Percentiles rank a stretch among this genome's conserved stretches.
Conservation (phyloP, 768 basidiomycete species). For the Rhizopogon rudus region DNA sequence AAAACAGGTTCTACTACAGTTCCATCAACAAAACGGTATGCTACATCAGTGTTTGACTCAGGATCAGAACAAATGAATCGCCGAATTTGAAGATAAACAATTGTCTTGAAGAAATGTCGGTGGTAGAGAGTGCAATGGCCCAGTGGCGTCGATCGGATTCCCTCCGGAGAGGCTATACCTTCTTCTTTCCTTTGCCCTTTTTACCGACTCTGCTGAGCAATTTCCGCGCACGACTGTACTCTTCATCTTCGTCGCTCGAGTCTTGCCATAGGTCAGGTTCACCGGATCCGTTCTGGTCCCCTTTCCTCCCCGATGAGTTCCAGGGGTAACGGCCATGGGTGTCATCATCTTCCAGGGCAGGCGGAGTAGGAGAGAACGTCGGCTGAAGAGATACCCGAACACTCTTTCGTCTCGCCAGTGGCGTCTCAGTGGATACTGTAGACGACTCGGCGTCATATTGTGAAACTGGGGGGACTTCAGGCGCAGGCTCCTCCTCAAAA, state of each 20-base stretch:
- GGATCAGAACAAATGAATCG: not conserved
- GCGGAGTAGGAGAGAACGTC: slow-evolving; percentile 70
- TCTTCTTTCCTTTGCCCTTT: slow-evolving; percentile 28
- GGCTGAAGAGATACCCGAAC: slow-evolving; percentile 76
- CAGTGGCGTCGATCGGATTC: not conserved
- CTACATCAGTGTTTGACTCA: not conserved
- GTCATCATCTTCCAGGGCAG: slow-evolving; percentile 43
- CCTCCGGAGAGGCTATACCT: not conserved
- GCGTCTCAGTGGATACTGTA: slow-evolving; percentile 11
- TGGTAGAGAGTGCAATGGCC: not conserved
- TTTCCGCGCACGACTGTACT: slow-evolving; percentile 53
- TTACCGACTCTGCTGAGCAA: slow-evolving; percentile 44
- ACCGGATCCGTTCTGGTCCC: not conserved
- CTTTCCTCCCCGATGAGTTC: slow-evolving; percentile 1
- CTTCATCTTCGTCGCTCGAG: slow-evolving; percentile 72
- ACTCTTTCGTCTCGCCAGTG: slow-evolving; percentile 49
- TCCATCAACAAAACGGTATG: not conserved
- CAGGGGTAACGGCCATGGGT: slow-evolving; percentile 5
- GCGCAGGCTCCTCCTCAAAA: slow-evolving; percentile 21
- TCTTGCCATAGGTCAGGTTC: slow-evolving; percentile 60
- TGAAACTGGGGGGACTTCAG: slow-evolving; percentile 10
- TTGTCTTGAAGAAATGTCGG: not conserved
- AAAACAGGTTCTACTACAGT: not conserved
- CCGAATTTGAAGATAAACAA: not conserved
- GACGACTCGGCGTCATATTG: slow-evolving; percentile 8